Percentiles rank a stretch among this genome's conserved stretches.
phyloP scores from a whole-genome alignment of 2,329 filamentous ascomycete genomes.

The Aspergillus sp. region DNA sequence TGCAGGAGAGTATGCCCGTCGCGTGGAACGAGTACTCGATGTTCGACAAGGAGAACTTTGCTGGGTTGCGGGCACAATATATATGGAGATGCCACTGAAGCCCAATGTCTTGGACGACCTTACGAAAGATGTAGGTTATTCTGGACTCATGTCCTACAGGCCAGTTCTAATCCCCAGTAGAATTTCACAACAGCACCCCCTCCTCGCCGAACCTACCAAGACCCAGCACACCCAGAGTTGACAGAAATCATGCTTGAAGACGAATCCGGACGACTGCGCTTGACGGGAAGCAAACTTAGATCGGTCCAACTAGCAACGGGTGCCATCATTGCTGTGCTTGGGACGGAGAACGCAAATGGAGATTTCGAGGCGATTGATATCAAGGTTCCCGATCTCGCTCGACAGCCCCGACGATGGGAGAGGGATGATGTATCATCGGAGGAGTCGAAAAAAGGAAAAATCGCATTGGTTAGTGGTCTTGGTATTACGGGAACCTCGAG shows the following conservation, averaged over 20 bases:
- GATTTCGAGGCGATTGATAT: constrained; percentile 91
- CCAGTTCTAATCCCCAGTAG: constrained; percentile 44
- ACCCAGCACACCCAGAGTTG: constrained; percentile 41
- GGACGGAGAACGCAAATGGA: constrained; percentile 87
- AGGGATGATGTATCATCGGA: constrained; percentile 47
- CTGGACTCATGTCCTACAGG: background rate
- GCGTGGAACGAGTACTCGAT: constrained; percentile 86
- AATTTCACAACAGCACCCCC: constrained; percentile 87
- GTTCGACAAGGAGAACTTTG: constrained; percentile 93
- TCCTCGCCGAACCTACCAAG: constrained; percentile 72
- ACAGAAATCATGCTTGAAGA: constrained; percentile 87
- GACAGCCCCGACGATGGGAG: constrained; percentile 79
- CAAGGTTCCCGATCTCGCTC: constrained; percentile 80
- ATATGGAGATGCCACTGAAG: constrained; percentile 96
- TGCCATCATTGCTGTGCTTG: constrained; percentile 90
- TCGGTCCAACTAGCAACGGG: constrained; percentile 80
- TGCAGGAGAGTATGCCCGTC: constrained; percentile 70
- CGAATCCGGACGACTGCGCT: constrained; percentile 81
- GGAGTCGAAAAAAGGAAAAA: constrained; percentile 55
- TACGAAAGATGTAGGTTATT: constrained; percentile 73
- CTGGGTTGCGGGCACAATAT: constrained; percentile 92
- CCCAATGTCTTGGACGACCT: constrained; percentile 95
- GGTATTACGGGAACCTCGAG: constrained; percentile 75
- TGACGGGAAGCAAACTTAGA: constrained; percentile 70
- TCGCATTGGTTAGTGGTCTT: constrained; percentile 87